These are phyloP conservation scores for Crithidia expoeki DNA, from an alignment of 208 protist species.

Conservation along the genomic window DNA sequence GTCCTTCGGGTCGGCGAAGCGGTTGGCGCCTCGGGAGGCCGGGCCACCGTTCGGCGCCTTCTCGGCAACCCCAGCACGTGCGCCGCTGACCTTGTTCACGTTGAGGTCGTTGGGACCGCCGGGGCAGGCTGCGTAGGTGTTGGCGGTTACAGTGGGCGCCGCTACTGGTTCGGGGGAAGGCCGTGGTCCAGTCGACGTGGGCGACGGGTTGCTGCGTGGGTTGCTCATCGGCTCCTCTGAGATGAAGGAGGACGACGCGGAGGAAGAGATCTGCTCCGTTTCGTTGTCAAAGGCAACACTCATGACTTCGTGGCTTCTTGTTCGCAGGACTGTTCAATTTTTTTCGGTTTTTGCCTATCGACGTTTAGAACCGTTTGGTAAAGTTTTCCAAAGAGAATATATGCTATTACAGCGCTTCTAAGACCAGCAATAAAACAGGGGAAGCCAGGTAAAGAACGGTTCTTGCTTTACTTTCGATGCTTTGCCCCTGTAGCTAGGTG, in stretches of 20 bases:
- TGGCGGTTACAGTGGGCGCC: neutral
- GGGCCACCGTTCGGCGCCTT: conserved; percentile 13
- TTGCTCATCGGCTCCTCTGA: conserved; percentile 20
- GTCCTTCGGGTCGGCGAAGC: conserved; percentile 31
- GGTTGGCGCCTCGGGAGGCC: conserved; percentile 4
- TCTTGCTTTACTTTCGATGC: too few species aligned
- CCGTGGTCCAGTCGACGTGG: neutral
- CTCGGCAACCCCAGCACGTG: conserved; percentile 7
- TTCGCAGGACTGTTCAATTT: too few species aligned
- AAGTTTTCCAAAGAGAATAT: too few species aligned
- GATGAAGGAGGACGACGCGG: conserved; percentile 29
- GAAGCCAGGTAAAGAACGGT: too few species aligned
- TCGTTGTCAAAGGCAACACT: conserved; percentile 15
- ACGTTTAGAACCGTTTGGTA: too few species aligned
- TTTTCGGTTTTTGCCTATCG: too few species aligned
- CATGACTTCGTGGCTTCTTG: conserved; percentile 10
- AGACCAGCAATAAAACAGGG: too few species aligned
- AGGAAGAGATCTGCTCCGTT: conserved; percentile 30
- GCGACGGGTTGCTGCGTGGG: conserved; percentile 8
- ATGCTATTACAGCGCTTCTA: too few species aligned
- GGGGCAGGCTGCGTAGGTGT: neutral
- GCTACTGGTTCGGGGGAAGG: conserved; percentile 11
- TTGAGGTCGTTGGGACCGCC: conserved; percentile 23
- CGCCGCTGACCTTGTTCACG: conserved; percentile 29
- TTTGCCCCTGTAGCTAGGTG: too few species aligned